A percentile compares a stretch with the other conserved stretches of the same genome.
These are phyloP conservation scores for Mortierella polycephala DNA, from an alignment of 371 early-diverging fungal species.

Conservation along the genomic window DNA sequence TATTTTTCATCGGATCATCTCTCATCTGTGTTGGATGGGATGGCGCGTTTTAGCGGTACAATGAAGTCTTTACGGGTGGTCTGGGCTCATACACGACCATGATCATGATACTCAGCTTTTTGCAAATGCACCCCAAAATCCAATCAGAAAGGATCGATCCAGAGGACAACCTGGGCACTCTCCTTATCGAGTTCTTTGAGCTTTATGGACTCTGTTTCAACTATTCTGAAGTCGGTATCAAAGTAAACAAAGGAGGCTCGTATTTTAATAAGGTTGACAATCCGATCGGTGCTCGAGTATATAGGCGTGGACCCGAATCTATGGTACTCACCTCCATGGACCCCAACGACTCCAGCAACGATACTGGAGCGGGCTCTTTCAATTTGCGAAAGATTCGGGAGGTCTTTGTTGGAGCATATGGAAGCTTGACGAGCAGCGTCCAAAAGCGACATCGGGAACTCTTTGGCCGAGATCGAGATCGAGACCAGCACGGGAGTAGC, in stretches of 20 bases:
- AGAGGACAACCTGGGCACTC: slow-evolving; percentile 82
- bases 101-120: slow-evolving; percentile 84
- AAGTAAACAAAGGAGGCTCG: slow-evolving; percentile 60
- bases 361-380: slow-evolving; percentile 64
- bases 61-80: slow-evolving; percentile 94
- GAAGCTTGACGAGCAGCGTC: slow-evolving; percentile 14
- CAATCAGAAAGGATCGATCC: slow-evolving; percentile 72
- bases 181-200: slow-evolving; percentile 96
- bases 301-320: background rate
- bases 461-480: slow-evolving; percentile 6
- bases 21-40: too few species aligned
- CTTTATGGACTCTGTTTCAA: slow-evolving; percentile 91
- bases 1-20: too few species aligned
- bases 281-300: background rate
- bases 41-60: too few species aligned
- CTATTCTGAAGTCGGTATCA: slow-evolving; percentile 73
- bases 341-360: slow-evolving; percentile 70
- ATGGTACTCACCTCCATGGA: slow-evolving; percentile 62
- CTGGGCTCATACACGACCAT: slow-evolving; percentile 92
- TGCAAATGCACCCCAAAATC: slow-evolving; percentile 92
- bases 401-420: slow-evolving; percentile 36
- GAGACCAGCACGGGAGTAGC: background rate
- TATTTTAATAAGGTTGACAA: background rate
- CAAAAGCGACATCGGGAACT: slow-evolving; percentile 21
- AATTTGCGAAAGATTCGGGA: slow-evolving; percentile 25